Evolutionary conservation across 2,329 filamentous ascomycete species (phyloP).

Genomic region (Cordyceps militaris): DNA sequence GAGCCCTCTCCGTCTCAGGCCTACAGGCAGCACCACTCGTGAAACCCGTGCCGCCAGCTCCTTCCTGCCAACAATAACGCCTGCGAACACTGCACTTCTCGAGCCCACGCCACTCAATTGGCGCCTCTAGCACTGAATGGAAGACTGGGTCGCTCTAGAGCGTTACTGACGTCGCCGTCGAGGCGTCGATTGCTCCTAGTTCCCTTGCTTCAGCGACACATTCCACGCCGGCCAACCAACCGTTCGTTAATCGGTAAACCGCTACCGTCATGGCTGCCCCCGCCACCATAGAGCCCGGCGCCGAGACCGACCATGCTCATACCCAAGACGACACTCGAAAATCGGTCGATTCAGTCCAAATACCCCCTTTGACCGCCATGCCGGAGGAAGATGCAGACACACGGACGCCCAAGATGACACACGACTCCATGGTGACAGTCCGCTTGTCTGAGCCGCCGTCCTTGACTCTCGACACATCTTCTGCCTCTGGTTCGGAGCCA

Average conservation of each 20-base stretch:
- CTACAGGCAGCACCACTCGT: neutral
- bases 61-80: neutral
- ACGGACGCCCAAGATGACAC: slow-evolving; percentile 34
- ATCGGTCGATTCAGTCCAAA: slow-evolving; percentile 15
- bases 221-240: neutral
- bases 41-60: slow-evolving; percentile 10
- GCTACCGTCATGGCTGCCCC: slow-evolving; percentile 5
- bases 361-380: neutral
- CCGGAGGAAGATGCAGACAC: slow-evolving; percentile 17
- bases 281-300: neutral
- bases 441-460: slow-evolving; percentile 58
- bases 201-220: neutral
- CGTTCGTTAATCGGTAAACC: neutral
- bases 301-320: neutral
- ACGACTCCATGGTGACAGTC: slow-evolving; percentile 73
- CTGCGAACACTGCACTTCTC: neutral
- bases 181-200: neutral
- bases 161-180: slow-evolving; percentile 1
- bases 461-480: slow-evolving; percentile 42
- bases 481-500: slow-evolving; percentile 19
- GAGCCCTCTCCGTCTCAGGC: slow-evolving; percentile 9
- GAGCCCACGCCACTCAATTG: slow-evolving; percentile 12
- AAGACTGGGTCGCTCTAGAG: slow-evolving; percentile 4
- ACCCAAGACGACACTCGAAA: neutral
- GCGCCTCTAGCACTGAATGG: slow-evolving; percentile 10